These are phyloP conservation scores for Phylloporus sp. DNA, from an alignment of 1,284 basidiomycete genomes.

Conservation along the genomic window DNA sequence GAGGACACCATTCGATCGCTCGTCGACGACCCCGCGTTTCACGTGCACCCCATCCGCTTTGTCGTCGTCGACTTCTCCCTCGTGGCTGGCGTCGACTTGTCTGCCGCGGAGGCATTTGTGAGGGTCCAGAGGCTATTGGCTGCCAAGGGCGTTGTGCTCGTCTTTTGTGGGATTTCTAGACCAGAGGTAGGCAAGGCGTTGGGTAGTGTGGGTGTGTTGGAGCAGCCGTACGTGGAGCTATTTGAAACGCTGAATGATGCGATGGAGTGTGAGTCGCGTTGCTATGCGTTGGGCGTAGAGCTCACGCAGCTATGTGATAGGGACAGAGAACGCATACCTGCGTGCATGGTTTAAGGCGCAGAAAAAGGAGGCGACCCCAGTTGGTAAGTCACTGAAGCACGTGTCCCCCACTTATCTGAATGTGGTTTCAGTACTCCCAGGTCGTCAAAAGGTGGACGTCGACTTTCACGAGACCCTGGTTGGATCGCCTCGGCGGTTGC, in stretches of 20 bases:
- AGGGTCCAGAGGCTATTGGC: constrained; percentile 86
- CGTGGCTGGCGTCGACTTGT: constrained; percentile 93
- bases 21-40: constrained; percentile 80
- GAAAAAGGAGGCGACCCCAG: constrained; percentile 57
- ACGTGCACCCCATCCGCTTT: constrained; percentile 86
- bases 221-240: constrained; percentile 80
- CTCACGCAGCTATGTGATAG: constrained; percentile 46
- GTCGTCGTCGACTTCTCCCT: constrained; percentile 87
- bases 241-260: constrained; percentile 90
- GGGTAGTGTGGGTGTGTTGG: constrained; percentile 78
- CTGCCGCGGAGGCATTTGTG: constrained; percentile 93
- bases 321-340: constrained; percentile 91
- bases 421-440: constrained; percentile 58
- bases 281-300: constrained; percentile 9
- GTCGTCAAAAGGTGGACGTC: constrained; percentile 57
- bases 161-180: constrained; percentile 85
- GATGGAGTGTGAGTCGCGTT: constrained; percentile 80
- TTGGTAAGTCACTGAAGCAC: constrained; percentile 31
- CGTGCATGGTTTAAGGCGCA: constrained; percentile 76
- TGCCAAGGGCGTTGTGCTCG: constrained; percentile 81
- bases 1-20: constrained; percentile 83
- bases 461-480: constrained; percentile 62
- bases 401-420: constrained; percentile 3
- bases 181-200: constrained; percentile 77
- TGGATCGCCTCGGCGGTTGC: constrained; percentile 78